Base-by-base conservation (phyloP, 2,329 filamentous ascomycete species). In the Exophiala sp. region DNA sequence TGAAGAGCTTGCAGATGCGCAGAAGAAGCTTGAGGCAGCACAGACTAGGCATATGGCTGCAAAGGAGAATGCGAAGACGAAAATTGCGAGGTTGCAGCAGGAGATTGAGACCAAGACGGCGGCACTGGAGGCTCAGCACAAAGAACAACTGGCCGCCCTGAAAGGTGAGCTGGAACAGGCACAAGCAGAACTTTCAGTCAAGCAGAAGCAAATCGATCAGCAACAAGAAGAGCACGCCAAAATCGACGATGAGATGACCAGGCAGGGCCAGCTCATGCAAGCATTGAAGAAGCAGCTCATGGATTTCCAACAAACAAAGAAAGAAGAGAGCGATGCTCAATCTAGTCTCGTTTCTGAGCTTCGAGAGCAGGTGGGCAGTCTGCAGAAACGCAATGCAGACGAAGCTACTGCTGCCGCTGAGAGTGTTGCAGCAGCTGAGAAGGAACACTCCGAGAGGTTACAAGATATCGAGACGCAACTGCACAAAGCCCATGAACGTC, bases 1-100 rank as follows among this genome's bases (percentile, higher is more conserved):
- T 0, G 61, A 71, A 46, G 69, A 71, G 46, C 65, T 72, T 20
- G 57, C 63, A 2, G 57, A 62, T 20, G 68, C 67, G 14, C 68
- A 67, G 42, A 63, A 68, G 43, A 63, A 56, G 35, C 52, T 61
- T 34, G 50, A 46, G 36, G 56, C 52, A 11, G 45, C 56, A n/a
- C 47, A 56, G 40, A 51, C 54, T 43, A 41, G 56, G n/a, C 55
- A 58, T 40, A 41, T 48, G 41, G 57, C 57, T n/a, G 57, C 57
- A 5, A 61, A 61, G 32, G 53, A 56, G 11, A 58, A 59, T 20
- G 52, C 53, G 18, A 55, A 61, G 34, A 50, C 57, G 16, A 56
- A 57, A 20, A 47, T 52, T 32, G 54, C 54, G 7, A 55, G 53
- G 21, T n/a, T 58, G 18, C 47, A 54, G 45, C 53, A 62, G 40